These are phyloP conservation scores for Candida sakaeoensis DNA, from an alignment of 805 yeast genomes.

Conservation along the genomic window DNA sequence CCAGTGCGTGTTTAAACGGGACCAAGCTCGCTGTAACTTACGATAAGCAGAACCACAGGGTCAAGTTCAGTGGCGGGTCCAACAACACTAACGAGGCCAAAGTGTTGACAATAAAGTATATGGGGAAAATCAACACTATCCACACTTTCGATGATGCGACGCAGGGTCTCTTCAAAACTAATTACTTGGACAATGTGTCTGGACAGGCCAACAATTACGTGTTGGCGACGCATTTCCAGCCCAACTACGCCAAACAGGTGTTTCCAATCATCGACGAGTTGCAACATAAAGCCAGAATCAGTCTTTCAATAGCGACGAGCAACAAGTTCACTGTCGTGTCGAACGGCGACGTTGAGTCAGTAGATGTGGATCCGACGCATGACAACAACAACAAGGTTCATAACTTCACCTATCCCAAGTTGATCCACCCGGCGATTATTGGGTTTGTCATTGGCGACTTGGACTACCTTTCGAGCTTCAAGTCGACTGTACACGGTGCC, in stretches of 20 bases:
- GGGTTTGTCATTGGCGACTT: slow-evolving; percentile 70
- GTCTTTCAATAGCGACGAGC: slow-evolving; percentile 46
- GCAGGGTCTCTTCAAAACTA: slow-evolving; percentile 65
- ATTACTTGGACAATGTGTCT: slow-evolving; percentile 48
- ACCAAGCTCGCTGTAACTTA: slow-evolving; percentile 26
- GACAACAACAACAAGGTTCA: slow-evolving; percentile 14
- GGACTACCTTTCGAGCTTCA: slow-evolving; percentile 29
- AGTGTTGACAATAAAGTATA: slow-evolving; percentile 28
- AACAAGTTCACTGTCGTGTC: slow-evolving; percentile 49
- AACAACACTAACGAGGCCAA: neutral
- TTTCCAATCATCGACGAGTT: slow-evolving; percentile 73
- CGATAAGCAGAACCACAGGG: slow-evolving; percentile 39
- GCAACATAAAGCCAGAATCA: slow-evolving; percentile 47
- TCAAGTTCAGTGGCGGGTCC: slow-evolving; percentile 22
- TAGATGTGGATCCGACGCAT: too few relatives aligned
- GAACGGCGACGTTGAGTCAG: slow-evolving; percentile 34
- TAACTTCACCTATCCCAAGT: slow-evolving; percentile 42
- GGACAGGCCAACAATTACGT: slow-evolving; percentile 50
- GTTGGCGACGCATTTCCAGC: slow-evolving; percentile 71
- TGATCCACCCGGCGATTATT: slow-evolving; percentile 60
- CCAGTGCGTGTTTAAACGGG: slow-evolving; percentile 24
- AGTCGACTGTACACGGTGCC: slow-evolving; percentile 17
- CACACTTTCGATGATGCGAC: slow-evolving; percentile 55
- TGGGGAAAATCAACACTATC: slow-evolving; percentile 50
- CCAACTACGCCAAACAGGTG: slow-evolving; percentile 56